Evolutionary conservation across 352 stramenopile genomes (phyloP), one percentile per base, ranked within the genome.

Genomic region (Phytophthora foliorum): DNA sequence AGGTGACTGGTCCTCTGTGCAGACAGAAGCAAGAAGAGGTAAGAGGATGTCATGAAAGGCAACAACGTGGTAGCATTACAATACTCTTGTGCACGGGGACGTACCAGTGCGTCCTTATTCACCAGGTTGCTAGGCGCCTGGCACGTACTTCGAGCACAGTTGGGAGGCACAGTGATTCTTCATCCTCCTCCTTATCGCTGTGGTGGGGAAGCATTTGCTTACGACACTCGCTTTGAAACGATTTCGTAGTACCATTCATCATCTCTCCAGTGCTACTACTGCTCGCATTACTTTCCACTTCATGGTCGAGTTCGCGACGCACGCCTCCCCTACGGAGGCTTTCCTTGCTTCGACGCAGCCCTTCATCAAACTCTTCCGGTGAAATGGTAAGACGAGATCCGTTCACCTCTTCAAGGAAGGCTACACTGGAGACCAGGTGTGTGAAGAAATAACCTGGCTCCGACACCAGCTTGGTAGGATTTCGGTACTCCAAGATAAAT

Each of bases 381-480:
- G 82, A 84, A 44, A 96, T 96, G 0, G 84, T 94, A 7, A 96
- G 74, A 16, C 80, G 63, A 10, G 85, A 85, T 9, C 81, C 81
- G 57, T 94, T 81, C 19, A 94, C 76, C 25, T 93, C 78, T 38
- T 96, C 88, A 0, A 96, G 46, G 41, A 96, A 96, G 9, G 83
- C 84, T 2, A 96, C 74, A 39, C 82, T 92, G 10, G 86, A 94
- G 31, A 93, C 78, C 14, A 98, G 56, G 57, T 98, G 89, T 8
- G 94, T 98, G 63, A 98, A 95, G 55, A 97, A 97, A 52, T 98
- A 98, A 1, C 93, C 91, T 4, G 89, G 88, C 69, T 98, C 92
- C 1, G 91, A 97, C 21, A 97, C 77, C 10, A 98, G 61, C 27
- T 90, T 83, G 2, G 59, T 74, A 5, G 82, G 83, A 52, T 72